Evolutionary conservation across 2,329 filamentous ascomycete genomes (phyloP).

Genomic region (Trichophyton schoenleinii): DNA sequence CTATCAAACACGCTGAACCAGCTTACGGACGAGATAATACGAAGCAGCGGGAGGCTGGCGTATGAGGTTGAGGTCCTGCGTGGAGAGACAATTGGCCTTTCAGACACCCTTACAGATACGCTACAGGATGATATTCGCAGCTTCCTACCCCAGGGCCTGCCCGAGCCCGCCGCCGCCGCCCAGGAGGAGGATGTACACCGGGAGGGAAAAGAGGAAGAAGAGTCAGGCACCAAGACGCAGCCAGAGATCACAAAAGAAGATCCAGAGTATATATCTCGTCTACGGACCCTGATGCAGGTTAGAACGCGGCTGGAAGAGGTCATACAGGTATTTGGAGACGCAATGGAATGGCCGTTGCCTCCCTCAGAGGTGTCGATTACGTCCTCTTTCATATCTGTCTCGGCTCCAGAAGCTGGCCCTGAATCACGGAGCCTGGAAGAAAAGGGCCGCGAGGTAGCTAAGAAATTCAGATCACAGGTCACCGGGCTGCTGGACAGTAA

Average conservation of each 20-base stretch:
- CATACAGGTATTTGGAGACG: slow-evolving; percentile 82
- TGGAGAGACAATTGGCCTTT: slow-evolving; percentile 73
- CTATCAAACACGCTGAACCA: slow-evolving; percentile 72
- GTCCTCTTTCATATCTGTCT: slow-evolving; percentile 80
- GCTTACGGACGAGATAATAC: slow-evolving; percentile 85
- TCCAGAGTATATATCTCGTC: slow-evolving; percentile 59
- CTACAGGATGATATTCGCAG: slow-evolving; percentile 58
- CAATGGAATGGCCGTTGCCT: slow-evolving; percentile 88
- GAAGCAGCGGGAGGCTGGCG: slow-evolving; percentile 73
- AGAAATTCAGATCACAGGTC: slow-evolving; percentile 57
- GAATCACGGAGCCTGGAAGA: slow-evolving; percentile 63
- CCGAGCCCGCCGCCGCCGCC: slow-evolving; percentile 4
- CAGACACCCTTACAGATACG: slow-evolving; percentile 62
- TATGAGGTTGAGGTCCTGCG: slow-evolving; percentile 90
- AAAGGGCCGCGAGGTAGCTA: slow-evolving; percentile 71
- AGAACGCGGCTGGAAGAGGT: slow-evolving; percentile 76
- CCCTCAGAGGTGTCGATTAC: slow-evolving; percentile 74
- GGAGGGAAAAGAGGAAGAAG: slow-evolving; percentile 7
- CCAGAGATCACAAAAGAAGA: slow-evolving; percentile 24
- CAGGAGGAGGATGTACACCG: slow-evolving; percentile 6
- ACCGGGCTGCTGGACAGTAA: slow-evolving; percentile 49
- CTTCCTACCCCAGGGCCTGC: slow-evolving; percentile 49
- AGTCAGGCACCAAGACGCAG: background rate
- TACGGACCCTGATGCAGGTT: slow-evolving; percentile 72
- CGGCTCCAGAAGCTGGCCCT: slow-evolving; percentile 61